phyloP scores from a whole-genome alignment of 1,139 yeast genomes.

The Nadsonia starkeyi-henricii region DNA sequence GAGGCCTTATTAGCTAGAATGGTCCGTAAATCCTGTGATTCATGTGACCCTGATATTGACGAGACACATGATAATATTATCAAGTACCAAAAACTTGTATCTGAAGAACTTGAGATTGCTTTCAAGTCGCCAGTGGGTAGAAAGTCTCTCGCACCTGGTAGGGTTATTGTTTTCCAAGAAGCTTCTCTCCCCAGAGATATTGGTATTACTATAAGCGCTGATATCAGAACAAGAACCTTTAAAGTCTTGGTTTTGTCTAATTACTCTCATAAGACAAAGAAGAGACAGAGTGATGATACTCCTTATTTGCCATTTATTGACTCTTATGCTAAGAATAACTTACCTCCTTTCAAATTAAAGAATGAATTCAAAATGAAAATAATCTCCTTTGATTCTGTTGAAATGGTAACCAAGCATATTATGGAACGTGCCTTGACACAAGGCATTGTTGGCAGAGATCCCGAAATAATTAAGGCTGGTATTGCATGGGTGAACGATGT shows the following conservation, averaged over 20 bases:
- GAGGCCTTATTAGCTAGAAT: conserved; percentile 33
- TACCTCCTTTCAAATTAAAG: conserved; percentile 18
- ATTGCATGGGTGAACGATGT: conserved; percentile 27
- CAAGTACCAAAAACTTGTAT: not conserved
- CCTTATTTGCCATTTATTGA: conserved; percentile 40
- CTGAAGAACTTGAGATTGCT: conserved; percentile 1
- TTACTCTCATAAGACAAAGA: not conserved
- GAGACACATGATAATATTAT: not conserved
- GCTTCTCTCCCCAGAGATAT: conserved; percentile 29
- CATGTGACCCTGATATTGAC: conserved; percentile 1
- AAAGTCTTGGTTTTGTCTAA: not conserved
- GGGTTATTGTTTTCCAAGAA: conserved; percentile 19
- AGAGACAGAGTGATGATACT: conserved; percentile 18
- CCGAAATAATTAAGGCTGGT: conserved; percentile 31
- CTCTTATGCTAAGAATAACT: conserved; percentile 21
- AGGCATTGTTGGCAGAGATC: conserved; percentile 32
- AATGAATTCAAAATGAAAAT: conserved; percentile 24
- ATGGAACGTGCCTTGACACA: conserved; percentile 29
- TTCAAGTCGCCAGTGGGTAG: conserved; percentile 3
- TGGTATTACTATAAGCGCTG: conserved; percentile 29
- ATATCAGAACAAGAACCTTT: not conserved
- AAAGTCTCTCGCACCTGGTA: conserved; percentile 2
- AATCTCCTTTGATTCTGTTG: conserved; percentile 36
- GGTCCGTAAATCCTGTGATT: not conserved
- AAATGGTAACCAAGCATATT: conserved; percentile 35